A percentile compares a stretch with the other conserved stretches of the same genome.
phyloP scores from a whole-genome alignment of 2,329 filamentous ascomycete genomes.

The Fonsecaea pugnacius region DNA sequence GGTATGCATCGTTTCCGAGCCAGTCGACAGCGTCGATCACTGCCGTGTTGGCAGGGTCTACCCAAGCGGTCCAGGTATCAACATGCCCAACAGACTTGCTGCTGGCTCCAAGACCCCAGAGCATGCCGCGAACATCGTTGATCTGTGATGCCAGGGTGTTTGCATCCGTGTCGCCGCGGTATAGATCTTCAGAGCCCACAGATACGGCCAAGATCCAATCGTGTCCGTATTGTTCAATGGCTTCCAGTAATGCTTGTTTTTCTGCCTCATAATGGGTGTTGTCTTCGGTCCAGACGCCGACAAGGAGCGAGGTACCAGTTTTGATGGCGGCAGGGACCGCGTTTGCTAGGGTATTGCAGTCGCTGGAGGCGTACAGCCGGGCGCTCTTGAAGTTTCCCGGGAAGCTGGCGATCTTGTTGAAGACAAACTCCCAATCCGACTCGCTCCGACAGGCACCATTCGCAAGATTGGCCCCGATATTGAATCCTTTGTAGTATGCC shows the following conservation, averaged over 20 bases:
- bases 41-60: constrained; percentile 61
- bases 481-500: constrained; percentile 42
- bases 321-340: constrained; percentile 63
- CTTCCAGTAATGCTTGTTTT: constrained; percentile 63
- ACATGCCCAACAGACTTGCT: constrained; percentile 66
- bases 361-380: constrained; percentile 42
- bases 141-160: constrained; percentile 51
- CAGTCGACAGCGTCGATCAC: constrained; percentile 68
- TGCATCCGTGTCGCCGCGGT: constrained; percentile 57
- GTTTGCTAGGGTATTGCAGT: constrained; percentile 55
- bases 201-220: constrained; percentile 67
- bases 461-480: constrained; percentile 39
- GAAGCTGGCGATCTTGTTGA: constrained; percentile 38
- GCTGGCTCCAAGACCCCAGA: constrained; percentile 51
- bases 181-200: constrained; percentile 70
- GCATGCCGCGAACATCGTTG: constrained; percentile 59
- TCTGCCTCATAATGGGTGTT: constrained; percentile 61
- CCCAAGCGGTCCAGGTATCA: constrained; percentile 70
- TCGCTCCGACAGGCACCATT: constrained; percentile 39
- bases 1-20: constrained; percentile 68
- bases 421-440: constrained; percentile 40
- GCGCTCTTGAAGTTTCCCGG: constrained; percentile 40
- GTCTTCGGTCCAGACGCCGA: constrained; percentile 64
- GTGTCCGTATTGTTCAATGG: constrained; percentile 59
- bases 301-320: constrained; percentile 64